Base-by-base conservation (phyloP, 371 early-diverging fungal genomes). In the Mucor racemosus region DNA sequence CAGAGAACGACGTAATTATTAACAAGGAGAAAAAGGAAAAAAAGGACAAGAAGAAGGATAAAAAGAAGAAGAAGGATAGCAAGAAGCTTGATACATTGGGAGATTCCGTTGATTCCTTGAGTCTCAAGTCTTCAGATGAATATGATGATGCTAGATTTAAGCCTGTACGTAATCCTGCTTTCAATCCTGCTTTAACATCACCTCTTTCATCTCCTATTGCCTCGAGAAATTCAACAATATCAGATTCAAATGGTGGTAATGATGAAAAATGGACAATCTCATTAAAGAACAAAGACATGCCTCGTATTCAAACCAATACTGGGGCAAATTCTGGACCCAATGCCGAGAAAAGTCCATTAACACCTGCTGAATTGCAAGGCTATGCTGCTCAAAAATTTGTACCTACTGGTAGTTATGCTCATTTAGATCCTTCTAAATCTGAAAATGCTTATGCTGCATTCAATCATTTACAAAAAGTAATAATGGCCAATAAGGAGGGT, bases 321-420 rank as follows among this genome's bases (percentile, higher is more conserved):
- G 50, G 50, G 21, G 50, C 48, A n/a, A 48, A 15, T 42, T 14
- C 42, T 42, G 42, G 42, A 4, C 15, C n/a, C 4, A 42, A 21
- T 19, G 17, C 31, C 34, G n/a, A 57, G 13, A 42, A 46, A 21
- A 58, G 13, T 17, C 58, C 64, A 1, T 36, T 40, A 33, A 72
- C 72, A 9, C 72, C 72, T 39, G 60, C 72, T 48, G 67, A 72
- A 31, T 54, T 67, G 5, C 72, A 72, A 41, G 72, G 72, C 6
- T 67, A 35, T 61, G 61, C 67, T 9, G 64, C 72, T 31, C 34
- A 64, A 15, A 72, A 64, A 31, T 72, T 60, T 67, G 31, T 72
- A 10, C 67, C 72, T 5, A 67, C 67, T 17, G 17, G 31, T 13
- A 58, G 64, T 7, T 72, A 72, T 61, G 33, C 58, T 67, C 72